Evolutionary conservation across 2,329 filamentous ascomycete genomes (phyloP).

Genomic region (Botrytis medusae): DNA sequence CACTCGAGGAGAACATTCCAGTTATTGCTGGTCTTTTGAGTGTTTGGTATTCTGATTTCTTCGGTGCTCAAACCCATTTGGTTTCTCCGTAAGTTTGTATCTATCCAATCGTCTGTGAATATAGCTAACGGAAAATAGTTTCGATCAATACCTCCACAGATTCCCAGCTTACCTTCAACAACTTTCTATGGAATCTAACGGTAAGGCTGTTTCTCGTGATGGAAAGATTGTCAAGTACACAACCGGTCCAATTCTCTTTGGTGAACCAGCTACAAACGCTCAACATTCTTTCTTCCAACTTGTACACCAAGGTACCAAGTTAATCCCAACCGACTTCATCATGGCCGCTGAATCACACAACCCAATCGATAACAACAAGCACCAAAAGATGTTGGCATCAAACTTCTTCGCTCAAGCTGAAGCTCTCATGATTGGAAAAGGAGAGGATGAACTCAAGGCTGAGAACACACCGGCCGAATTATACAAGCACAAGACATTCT

Average conservation of each 20-base stretch:
- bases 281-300: constrained; percentile 99
- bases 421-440: constrained; percentile 89
- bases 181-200: constrained; percentile 99
- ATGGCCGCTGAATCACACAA: constrained; percentile 96
- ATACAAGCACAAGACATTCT: constrained; percentile 98
- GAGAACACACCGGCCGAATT: constrained; percentile 73
- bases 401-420: constrained; percentile 91
- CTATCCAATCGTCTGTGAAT: constrained; percentile 18
- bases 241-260: constrained; percentile 92
- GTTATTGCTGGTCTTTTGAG: constrained; percentile 88
- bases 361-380: constrained; percentile 84
- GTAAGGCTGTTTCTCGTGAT: constrained; percentile 92
- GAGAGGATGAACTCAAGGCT: constrained; percentile 72
- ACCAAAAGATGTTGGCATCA: constrained; percentile 94
- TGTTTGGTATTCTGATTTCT: constrained; percentile 99
- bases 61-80: constrained; percentile 94
- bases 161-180: constrained; percentile 99
- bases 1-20: constrained; percentile 93
- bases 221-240: constrained; percentile 93
- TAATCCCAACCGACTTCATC: constrained; percentile 98
- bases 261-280: constrained; percentile 97
- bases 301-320: constrained; percentile 97
- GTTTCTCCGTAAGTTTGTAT: constrained; percentile 75
- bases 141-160: constrained; percentile 98
- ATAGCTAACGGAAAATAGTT: constrained; percentile 55